Base-by-base conservation (phyloP, 371 early-diverging fungal species). In the Smittium culicis region DNA sequence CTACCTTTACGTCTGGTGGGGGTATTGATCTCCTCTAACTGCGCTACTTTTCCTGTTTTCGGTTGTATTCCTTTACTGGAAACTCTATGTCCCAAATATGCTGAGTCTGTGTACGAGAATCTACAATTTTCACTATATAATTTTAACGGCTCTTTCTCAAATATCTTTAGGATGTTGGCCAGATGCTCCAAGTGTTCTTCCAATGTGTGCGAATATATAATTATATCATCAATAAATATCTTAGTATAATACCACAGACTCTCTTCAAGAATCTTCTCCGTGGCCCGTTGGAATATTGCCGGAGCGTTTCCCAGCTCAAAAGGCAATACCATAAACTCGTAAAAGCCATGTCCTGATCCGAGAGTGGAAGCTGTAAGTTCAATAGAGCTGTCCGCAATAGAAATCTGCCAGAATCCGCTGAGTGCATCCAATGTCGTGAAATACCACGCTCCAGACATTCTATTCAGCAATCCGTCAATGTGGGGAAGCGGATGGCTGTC, bases 351-450 rank as follows among this genome's bases (percentile, higher is more conserved):
- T 17, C 64, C 35, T 1, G 76, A 69, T 0, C 67, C 33, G 71
- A 25, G 28, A 29, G 60, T 11, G 25, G 80, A 82, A 3, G 79
- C 74, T 0, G 82, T 80, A 54, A 79, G 75, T 27, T 30, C 11
- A 8, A 35, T 35, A 63, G 77, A 68, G 0, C 54, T 67, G 1
- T 25, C 14, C 1, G 16, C 24, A 1, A 79, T 45, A 35, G 57
- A 66, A 20, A 77, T 20, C 3, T 35, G 70, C 55, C 74, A 28
- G 61, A 71, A 79, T 16, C 66, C 79, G 0, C 29, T 24, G 1
- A 64, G 66, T 0, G 81, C 63, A 54, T 85, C 82, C 0, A 83
- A 54, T 28, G 71, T 77, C 0, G 79, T 72, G 68, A 81, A 83
- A 25, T 69, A 54, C 2, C 17, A 67, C 0, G 79, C 76, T 14